Percentiles rank a stretch among this genome's conserved stretches.
Conservation (phyloP, 352 stramenopile species). For the Pythium dissotocum region DNA sequence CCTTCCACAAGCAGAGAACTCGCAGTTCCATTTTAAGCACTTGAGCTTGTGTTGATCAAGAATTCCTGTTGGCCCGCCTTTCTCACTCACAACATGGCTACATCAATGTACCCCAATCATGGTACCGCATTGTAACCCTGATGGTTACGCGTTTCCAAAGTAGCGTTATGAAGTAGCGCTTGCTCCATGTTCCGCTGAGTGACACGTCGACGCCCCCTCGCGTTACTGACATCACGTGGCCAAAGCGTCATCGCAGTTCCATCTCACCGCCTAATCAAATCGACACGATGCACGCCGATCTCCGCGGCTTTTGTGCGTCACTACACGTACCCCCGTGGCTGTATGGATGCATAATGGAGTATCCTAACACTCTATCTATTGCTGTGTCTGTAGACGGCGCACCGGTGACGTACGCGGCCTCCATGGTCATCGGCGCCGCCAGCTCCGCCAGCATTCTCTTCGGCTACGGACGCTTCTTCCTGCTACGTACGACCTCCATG, state of each 20-base stretch:
- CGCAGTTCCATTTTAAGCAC: neutral
- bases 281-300: conserved; percentile 65
- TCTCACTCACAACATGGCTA: neutral
- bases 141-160: conserved; percentile 11
- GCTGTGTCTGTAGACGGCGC: conserved; percentile 55
- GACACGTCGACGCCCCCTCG: conserved; percentile 19
- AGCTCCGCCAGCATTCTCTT: conserved; percentile 71
- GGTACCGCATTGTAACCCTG: neutral
- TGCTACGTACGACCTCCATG: conserved; percentile 34
- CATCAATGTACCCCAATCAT: neutral
- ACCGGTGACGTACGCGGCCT: conserved; percentile 78
- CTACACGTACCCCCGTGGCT: neutral
- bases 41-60: no score
- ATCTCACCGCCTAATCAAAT: neutral
- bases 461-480: conserved; percentile 50
- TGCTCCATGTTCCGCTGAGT: neutral
- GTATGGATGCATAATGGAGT: neutral
- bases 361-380: neutral
- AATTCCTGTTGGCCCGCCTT: neutral
- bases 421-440: conserved; percentile 60
- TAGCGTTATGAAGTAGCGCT: conserved; percentile 22
- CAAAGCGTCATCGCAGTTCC: neutral
- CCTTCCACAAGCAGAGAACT: neutral
- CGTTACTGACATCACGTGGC: conserved; percentile 3
- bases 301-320: conserved; percentile 80